A percentile compares a stretch with the other conserved stretches of the same genome.
Evolutionary conservation across 495 filamentous ascomycete genomes (phyloP).

Genomic region (Penicillium egyptiacum): DNA sequence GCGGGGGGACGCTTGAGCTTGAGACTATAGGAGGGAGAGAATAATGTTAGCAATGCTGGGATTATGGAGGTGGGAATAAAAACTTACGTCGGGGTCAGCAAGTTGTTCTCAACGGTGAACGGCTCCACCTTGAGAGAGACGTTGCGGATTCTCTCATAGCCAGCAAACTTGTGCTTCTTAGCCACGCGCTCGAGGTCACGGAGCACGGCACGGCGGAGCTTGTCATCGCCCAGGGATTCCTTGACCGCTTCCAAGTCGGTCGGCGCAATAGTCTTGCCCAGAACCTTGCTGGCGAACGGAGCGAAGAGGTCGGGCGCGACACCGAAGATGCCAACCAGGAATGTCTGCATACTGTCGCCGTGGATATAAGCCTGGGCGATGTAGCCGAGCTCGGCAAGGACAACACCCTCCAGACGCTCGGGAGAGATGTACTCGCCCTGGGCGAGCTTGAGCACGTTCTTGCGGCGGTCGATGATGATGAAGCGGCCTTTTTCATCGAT

Average conservation of each 20-base stretch:
- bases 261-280: conserved; percentile 61
- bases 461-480: conserved; percentile 91
- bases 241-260: conserved; percentile 67
- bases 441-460: conserved; percentile 97
- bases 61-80: conserved; percentile 1
- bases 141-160: conserved; percentile 80
- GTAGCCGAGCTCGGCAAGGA: conserved; percentile 74
- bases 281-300: conserved; percentile 69
- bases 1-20: conserved; percentile 93
- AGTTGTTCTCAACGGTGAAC: conserved; percentile 90
- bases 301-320: conserved; percentile 81
- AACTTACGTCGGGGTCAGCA: conserved; percentile 94
- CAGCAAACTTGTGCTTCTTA: conserved; percentile 83
- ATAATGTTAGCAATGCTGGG: conserved; percentile 32
- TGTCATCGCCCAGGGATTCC: conserved; percentile 61
- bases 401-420: conserved; percentile 93
- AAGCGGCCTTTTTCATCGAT: conserved; percentile 86
- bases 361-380: conserved; percentile 85
- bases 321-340: conserved; percentile 84
- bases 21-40: conserved; percentile 53
- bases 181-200: conserved; percentile 79
- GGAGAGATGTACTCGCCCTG: conserved; percentile 98
- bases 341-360: conserved; percentile 81
- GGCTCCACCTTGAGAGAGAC: conserved; percentile 78
- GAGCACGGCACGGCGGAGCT: conserved; percentile 71